A percentile compares a stretch with the other conserved stretches of the same genome.
Conservation (phyloP, 345 rosid genomes). For the Capsella bursapastoris region DNA sequence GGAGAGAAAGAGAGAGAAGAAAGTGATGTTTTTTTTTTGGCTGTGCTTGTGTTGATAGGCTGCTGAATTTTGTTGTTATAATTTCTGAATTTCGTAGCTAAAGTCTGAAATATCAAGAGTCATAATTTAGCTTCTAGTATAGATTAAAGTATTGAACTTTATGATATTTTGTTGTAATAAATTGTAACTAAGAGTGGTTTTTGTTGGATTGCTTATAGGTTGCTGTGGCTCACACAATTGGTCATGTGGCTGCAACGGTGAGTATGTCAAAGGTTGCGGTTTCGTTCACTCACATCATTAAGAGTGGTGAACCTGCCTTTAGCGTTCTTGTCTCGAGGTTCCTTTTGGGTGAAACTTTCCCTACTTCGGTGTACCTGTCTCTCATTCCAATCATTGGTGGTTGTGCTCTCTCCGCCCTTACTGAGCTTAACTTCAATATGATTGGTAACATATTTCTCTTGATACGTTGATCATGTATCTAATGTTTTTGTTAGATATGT, state of each 20-base stretch:
- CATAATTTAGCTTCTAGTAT: constrained; percentile 6
- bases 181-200: constrained; percentile 1
- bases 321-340: constrained; percentile 93
- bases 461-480: background rate
- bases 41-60: constrained; percentile 28
- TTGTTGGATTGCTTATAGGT: constrained; percentile 54
- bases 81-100: constrained; percentile 2
- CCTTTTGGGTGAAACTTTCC: constrained; percentile 88
- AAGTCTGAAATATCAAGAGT: constrained; percentile 1
- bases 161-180: constrained; percentile 22
- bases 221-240: constrained; percentile 98
- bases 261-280: constrained; percentile 99
- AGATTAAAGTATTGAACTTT: background rate
- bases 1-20: constrained; percentile 36
- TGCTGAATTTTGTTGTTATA: constrained; percentile 10
- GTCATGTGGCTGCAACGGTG: constrained; percentile 99
- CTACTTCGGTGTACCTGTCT: constrained; percentile 76
- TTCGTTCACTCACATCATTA: constrained; percentile 96
- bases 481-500: constrained; percentile 12
- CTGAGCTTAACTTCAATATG: constrained; percentile 99
- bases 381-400: constrained; percentile 98
- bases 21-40: constrained; percentile 43
- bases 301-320: constrained; percentile 99
- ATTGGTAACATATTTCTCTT: constrained; percentile 2
- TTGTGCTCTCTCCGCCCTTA: constrained; percentile 94